phyloP scores from a whole-genome alignment of 352 stramenopile genomes.

The Globisporangium paddicum region DNA sequence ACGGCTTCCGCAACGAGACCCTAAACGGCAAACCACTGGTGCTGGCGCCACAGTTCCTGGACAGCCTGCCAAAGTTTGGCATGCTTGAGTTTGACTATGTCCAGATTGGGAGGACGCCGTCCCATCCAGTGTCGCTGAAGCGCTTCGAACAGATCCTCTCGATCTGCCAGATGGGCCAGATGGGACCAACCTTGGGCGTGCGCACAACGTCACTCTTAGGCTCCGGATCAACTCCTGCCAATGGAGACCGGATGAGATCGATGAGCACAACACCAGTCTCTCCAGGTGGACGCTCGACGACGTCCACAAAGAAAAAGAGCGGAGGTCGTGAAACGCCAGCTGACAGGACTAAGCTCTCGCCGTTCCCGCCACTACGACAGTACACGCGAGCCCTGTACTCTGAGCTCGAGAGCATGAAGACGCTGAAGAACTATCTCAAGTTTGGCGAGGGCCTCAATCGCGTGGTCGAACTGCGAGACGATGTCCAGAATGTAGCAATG shows the following conservation, averaged over 20 bases:
- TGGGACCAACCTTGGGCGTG: conserved; percentile 31
- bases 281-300: not conserved
- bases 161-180: conserved; percentile 49
- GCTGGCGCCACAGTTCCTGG: conserved; percentile 55
- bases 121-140: conserved; percentile 46
- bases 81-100: conserved; percentile 78
- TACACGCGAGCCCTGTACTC: conserved; percentile 40
- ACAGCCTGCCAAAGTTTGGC: conserved; percentile 60
- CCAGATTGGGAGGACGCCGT: conserved; percentile 35
- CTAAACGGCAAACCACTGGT: conserved; percentile 59
- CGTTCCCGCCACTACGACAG: conserved; percentile 34
- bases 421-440: conserved; percentile 54
- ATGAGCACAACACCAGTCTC: not conserved
- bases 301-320: not conserved
- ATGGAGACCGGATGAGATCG: not conserved
- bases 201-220: conserved; percentile 6
- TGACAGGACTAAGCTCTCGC: conserved; percentile 2
- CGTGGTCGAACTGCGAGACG: conserved; percentile 29
- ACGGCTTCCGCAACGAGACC: conserved; percentile 74
- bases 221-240: not conserved
- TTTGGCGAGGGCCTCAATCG: conserved; percentile 48
- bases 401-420: conserved; percentile 63
- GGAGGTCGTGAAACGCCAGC: not conserved
- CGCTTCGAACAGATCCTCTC: conserved; percentile 63
- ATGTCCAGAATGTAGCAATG: no score